phyloP scores from a whole-genome alignment of 176 grass and related monocot species.

The Carex scoparia region DNA sequence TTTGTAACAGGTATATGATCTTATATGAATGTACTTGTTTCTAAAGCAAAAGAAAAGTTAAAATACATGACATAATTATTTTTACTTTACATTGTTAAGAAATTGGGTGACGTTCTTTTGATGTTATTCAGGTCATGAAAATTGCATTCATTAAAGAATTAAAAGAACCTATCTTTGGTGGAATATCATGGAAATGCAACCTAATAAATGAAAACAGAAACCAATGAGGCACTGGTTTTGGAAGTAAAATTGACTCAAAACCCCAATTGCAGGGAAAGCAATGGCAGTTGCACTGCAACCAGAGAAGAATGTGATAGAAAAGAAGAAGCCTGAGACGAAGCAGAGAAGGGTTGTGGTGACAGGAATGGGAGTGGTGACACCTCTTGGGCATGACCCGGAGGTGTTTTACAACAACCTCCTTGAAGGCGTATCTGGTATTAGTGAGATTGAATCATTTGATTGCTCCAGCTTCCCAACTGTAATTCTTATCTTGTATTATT shows the following conservation, averaged over 20 bases:
- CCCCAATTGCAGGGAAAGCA: slow-evolving; percentile 55
- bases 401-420: slow-evolving; percentile 95
- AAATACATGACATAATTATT: not conserved
- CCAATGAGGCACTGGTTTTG: not conserved
- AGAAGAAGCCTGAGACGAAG: slow-evolving; percentile 58
- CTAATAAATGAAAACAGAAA: not conserved
- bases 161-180: slow-evolving; percentile 1
- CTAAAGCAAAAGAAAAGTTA: not conserved
- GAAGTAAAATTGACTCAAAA: slow-evolving; percentile 17
- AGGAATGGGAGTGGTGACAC: slow-evolving; percentile 95
- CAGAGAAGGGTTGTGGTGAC: slow-evolving; percentile 93
- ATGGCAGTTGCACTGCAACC: slow-evolving; percentile 80
- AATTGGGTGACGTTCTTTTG: slow-evolving; percentile 10
- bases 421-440: slow-evolving; percentile 77
- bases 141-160: not conserved
- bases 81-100: not conserved
- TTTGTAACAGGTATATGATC: not conserved
- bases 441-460: slow-evolving; percentile 84
- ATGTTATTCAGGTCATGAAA: not conserved
- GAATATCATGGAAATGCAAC: not conserved
- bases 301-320: slow-evolving; percentile 53
- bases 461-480: slow-evolving; percentile 94
- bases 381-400: slow-evolving; percentile 92
- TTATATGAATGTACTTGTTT: not conserved
- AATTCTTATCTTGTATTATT: slow-evolving; percentile 21